Percentiles rank a stretch among this genome's conserved stretches.
Evolutionary conservation across 2,329 filamentous ascomycete species (phyloP).

Genomic region (Penicillium sp.): DNA sequence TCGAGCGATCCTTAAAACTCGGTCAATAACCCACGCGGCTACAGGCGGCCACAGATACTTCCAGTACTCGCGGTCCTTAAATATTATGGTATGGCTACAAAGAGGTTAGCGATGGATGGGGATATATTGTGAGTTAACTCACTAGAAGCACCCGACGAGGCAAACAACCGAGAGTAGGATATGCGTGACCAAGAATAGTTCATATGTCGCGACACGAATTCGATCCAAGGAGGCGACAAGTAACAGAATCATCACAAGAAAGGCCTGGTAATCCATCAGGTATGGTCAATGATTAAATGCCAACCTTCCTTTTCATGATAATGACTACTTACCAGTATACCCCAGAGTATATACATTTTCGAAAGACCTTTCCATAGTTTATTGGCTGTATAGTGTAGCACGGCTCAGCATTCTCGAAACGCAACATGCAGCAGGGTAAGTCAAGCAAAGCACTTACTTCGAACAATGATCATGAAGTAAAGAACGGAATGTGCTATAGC

Average conservation of each 20-base stretch:
- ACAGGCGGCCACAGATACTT: constrained; percentile 49
- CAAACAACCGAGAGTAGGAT: constrained; percentile 38
- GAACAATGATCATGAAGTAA: constrained; percentile 46
- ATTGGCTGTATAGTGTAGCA: constrained; percentile 12
- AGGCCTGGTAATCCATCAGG: constrained; percentile 20
- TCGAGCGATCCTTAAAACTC: constrained; percentile 42
- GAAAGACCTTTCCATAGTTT: constrained; percentile 25
- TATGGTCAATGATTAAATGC: neutral
- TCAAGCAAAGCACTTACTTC: constrained; percentile 16
- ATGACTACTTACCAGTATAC: constrained; percentile 22
- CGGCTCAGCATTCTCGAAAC: neutral
- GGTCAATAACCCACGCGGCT: constrained; percentile 47
- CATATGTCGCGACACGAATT: constrained; percentile 43
- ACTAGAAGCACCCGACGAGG: constrained; percentile 48
- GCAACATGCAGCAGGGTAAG: neutral
- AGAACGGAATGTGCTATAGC: constrained; percentile 59
- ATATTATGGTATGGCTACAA: constrained; percentile 46
- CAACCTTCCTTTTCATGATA: neutral
- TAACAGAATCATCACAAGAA: constrained; percentile 39
- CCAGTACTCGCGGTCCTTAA: constrained; percentile 46
- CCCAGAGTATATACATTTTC: constrained; percentile 31
- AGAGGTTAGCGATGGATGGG: neutral
- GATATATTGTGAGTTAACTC: constrained; percentile 14
- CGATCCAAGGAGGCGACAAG: constrained; percentile 45
- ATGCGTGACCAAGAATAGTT: constrained; percentile 41